These are phyloP conservation scores for Leccinellum luteum DNA, from an alignment of 768 basidiomycete genomes.

Conservation along the genomic window DNA sequence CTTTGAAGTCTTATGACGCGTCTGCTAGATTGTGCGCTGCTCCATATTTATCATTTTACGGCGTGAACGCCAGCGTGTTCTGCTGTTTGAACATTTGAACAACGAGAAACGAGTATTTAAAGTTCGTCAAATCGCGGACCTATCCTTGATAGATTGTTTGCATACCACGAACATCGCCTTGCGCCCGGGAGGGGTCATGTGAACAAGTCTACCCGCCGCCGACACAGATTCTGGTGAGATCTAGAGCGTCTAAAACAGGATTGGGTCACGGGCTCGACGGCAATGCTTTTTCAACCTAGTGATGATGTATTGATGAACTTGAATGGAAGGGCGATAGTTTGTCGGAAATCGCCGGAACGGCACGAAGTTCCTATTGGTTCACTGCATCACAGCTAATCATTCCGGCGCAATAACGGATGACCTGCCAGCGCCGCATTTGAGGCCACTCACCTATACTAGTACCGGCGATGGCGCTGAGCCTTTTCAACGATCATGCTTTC, in stretches of 20 bases:
- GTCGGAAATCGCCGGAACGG: neutral
- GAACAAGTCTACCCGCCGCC: neutral
- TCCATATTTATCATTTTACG: neutral
- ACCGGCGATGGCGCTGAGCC: neutral
- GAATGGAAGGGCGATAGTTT: neutral
- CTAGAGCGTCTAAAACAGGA: no score
- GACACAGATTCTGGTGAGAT: no score
- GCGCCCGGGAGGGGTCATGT: neutral
- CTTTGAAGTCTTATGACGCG: neutral
- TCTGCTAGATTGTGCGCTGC: neutral
- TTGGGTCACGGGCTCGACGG: no score
- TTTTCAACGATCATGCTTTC: neutral
- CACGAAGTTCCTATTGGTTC: neutral
- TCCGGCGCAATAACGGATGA: neutral
- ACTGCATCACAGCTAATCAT: neutral
- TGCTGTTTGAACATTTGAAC: neutral
- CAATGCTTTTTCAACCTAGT: no score
- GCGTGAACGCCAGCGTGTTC: neutral
- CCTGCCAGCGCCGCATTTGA: neutral
- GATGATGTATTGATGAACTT: no score
- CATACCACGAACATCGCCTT: neutral
- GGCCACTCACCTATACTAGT: neutral
- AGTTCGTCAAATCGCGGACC: neutral
- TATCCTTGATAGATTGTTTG: neutral
- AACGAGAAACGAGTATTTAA: neutral